phyloP scores from a whole-genome alignment of 768 basidiomycete species.

The Boletales sp. region DNA sequence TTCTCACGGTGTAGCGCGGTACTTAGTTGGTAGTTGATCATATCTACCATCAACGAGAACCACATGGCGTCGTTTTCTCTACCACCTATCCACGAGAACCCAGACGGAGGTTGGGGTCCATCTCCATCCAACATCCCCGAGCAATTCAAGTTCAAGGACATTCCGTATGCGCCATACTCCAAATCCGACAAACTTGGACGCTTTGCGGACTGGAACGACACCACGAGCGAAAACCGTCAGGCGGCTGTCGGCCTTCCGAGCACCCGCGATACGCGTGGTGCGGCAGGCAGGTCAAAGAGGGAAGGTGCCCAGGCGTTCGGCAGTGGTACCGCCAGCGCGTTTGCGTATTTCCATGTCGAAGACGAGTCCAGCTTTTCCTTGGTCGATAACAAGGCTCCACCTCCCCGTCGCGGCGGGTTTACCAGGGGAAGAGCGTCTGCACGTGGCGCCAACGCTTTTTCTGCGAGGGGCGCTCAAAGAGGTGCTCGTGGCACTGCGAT shows the following conservation, averaged over 20 bases:
- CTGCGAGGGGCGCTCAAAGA: slow-evolving; percentile 42
- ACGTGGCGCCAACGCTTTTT: slow-evolving; percentile 35
- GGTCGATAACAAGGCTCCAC: slow-evolving; percentile 81
- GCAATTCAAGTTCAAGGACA: slow-evolving; percentile 97
- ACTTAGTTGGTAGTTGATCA: neutral
- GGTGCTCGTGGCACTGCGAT: slow-evolving; percentile 42
- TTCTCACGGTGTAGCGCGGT: slow-evolving; percentile 25
- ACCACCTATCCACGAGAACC: slow-evolving; percentile 86
- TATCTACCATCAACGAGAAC: slow-evolving; percentile 10
- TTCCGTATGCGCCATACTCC: slow-evolving; percentile 97
- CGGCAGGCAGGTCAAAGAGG: slow-evolving; percentile 56
- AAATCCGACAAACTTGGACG: slow-evolving; percentile 98
- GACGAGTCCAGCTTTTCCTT: slow-evolving; percentile 97
- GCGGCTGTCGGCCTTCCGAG: slow-evolving; percentile 45
- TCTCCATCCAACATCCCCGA: slow-evolving; percentile 81
- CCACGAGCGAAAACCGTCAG: slow-evolving; percentile 61
- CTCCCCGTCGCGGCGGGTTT: slow-evolving; percentile 70
- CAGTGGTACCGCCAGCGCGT: slow-evolving; percentile 85
- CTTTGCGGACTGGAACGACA: slow-evolving; percentile 96
- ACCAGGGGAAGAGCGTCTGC: slow-evolving; percentile 44
- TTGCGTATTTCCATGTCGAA: slow-evolving; percentile 97
- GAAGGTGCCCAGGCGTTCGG: slow-evolving; percentile 86
- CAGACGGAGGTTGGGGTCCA: slow-evolving; percentile 90
- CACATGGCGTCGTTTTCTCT: slow-evolving; percentile 79
- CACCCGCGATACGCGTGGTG: slow-evolving; percentile 48